Evolutionary conservation across 1,284 basidiomycete genomes (phyloP).

Genomic region (Puccinia coronata): DNA sequence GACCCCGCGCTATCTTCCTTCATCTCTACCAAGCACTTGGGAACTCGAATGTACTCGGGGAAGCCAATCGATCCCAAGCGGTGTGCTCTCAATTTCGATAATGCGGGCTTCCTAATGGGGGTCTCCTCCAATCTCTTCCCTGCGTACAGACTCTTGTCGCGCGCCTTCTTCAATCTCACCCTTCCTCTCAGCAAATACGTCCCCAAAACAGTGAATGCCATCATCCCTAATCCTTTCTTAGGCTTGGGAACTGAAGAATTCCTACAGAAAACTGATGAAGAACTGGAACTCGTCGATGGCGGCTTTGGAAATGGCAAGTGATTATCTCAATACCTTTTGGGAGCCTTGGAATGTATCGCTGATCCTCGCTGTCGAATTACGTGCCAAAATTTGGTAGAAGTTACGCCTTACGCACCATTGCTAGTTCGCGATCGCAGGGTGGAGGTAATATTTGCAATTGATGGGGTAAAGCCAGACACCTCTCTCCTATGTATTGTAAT

Average conservation of each 20-base stretch:
- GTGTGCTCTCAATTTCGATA: constrained; percentile 39
- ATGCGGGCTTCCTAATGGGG: constrained; percentile 47
- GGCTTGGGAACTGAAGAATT: constrained; percentile 33
- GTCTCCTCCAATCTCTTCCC: constrained; percentile 46
- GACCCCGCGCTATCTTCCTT: constrained; percentile 39
- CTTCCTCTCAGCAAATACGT: constrained; percentile 12
- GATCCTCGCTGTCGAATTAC: background rate
- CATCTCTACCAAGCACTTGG: constrained; percentile 29
- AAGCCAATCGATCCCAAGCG: constrained; percentile 22
- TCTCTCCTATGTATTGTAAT: background rate
- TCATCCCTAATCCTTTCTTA: constrained; percentile 43
- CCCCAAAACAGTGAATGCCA: constrained; percentile 27
- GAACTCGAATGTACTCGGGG: constrained; percentile 35
- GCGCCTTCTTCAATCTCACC: constrained; percentile 31
- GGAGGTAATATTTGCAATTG: constrained; percentile 42
- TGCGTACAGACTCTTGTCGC: constrained; percentile 21
- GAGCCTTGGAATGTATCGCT: background rate
- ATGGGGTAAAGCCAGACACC: constrained; percentile 30
- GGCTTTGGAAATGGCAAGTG: constrained; percentile 41
- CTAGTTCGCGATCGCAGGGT: constrained; percentile 25
- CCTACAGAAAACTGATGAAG: constrained; percentile 13
- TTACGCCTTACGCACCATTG: constrained; percentile 39
- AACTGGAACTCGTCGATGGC: constrained; percentile 38
- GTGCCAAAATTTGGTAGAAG: constrained; percentile 11
- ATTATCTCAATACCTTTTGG: background rate